Evolutionary conservation across 345 rosid genomes (phyloP), one percentile per base, ranked within the genome.

Genomic region (Brassica nigra): DNA sequence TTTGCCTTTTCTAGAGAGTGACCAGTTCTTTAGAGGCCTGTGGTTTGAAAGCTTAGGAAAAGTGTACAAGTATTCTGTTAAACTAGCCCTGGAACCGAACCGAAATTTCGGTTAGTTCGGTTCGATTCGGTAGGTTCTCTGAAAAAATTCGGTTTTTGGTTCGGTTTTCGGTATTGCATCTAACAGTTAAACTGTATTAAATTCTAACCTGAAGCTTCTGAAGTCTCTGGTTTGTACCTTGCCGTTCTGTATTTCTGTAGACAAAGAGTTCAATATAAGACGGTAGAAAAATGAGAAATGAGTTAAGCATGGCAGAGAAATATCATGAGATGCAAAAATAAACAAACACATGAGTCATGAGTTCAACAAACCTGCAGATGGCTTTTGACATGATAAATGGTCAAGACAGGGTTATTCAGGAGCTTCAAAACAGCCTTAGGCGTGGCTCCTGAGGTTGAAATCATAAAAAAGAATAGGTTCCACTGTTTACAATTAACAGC

Each of bases 321-420:
- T 15, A 34, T 5, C 8, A 57, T 44, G 28, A 18, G 62, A 74
- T 10, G 42, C 62, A 69, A 54, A 54, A 31, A n/a, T 0, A 59
- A 20, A 27, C 64, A 12, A 66, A 3, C 37, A 68, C 2, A 69
- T 55, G 62, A 58, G 30, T 31, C 61, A 52, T n/a, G 27, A 23
- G 27, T 23, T 23, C 69, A 12, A 75, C 62, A 64, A 70, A 91
- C 99, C 91, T 95, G 99, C 83, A 95, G 84, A 86, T 95, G 99
- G 86, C 99, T 95, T 90, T 95, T 95, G 39, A 95, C 97, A 79
- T 95, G 97, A 85, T 95, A 92, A 81, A 95, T 95, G 62, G 99
- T 95, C 85, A 95, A 84, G 77, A 87, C 85, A 81, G 88, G 90
- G 62, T 87, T 91, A 72, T 92, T 89, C 93, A 95, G 91, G 67